Base-by-base conservation (phyloP, 768 basidiomycete species). In the Clitopilus passeckerianus region DNA sequence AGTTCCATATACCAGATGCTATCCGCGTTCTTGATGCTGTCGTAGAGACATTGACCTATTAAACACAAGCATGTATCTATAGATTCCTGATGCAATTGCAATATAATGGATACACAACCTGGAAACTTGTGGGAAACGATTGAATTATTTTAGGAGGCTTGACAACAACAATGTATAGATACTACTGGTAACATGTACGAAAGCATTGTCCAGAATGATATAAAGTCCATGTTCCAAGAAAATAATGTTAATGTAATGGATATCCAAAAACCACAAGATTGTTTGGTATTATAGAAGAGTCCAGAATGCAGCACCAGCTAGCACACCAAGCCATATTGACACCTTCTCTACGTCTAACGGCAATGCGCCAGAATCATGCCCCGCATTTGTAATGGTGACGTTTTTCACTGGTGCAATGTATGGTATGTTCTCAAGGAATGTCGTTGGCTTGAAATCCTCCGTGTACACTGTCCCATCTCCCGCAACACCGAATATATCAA, bases 1-100 rank as follows among this genome's bases (percentile, higher is more conserved):
- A 92, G 73, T 96, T 97, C 72, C 86, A 90, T 73, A 86, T 95
- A 66, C 95, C 95, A 0, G 95, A 97, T 68, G 79, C 89, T 1
- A 78, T 98, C 62, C 82, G 93, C 55, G 77, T 97, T 41, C 70
- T 95, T 60, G 94, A 96, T 67, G 90, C 86, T 22, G 75, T 95
- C 10, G 79, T 95, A 53, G 90, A 95, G 70, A 94, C 93, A 2
- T 76, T 96, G 65, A 72, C 79, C 24, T 96, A 87, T 70, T 92
- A 37, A 66, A 34, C 15, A 23, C 20, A 5, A 50, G 46, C 46
- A 50, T 50, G 46, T 50, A 50, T 18, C 46, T 20, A 50, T n/a
- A 20, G 37, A 41, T 41, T 41, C n/a, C 5, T 5, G 10, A 41
- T 41, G 37, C 37, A 41, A 41, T 30, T 30, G 3, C 27, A 30